A percentile compares a stretch with the other conserved stretches of the same genome.
Evolutionary conservation across 345 rosid genomes (phyloP).

Genomic region (Citrus glauca): DNA sequence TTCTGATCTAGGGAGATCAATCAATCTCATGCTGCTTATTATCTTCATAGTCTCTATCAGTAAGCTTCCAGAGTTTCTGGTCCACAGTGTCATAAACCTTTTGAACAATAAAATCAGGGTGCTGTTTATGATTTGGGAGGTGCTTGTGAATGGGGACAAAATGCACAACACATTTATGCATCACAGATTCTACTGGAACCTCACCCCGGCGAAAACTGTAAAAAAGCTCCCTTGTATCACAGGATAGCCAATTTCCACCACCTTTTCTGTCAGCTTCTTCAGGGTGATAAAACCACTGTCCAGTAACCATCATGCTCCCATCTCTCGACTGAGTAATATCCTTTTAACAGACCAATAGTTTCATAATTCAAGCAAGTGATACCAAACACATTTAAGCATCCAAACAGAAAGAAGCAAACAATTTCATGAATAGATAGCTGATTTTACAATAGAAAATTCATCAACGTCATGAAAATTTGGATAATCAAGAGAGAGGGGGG

Average conservation of each 20-base stretch:
- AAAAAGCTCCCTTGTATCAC: slow-evolving; percentile 81
- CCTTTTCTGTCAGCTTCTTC: slow-evolving; percentile 93
- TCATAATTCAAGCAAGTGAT: slow-evolving; percentile 3
- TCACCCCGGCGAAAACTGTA: slow-evolving; percentile 93
- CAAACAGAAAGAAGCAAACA: neutral
- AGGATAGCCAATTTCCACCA: slow-evolving; percentile 86
- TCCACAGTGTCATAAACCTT: slow-evolving; percentile 71
- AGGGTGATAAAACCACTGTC: slow-evolving; percentile 99
- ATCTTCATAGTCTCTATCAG: slow-evolving; percentile 72
- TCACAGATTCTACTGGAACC: slow-evolving; percentile 93
- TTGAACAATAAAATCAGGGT: slow-evolving; percentile 89
- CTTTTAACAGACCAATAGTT: slow-evolving; percentile 31
- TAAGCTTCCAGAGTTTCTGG: slow-evolving; percentile 58
- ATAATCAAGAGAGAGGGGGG: too few species aligned
- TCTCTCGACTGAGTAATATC: slow-evolving; percentile 64
- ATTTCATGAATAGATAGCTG: neutral
- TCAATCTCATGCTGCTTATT: slow-evolving; percentile 65
- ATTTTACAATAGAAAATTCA: neutral
- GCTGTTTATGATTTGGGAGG: slow-evolving; percentile 63
- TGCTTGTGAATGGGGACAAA: slow-evolving; percentile 86
- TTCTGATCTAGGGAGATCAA: slow-evolving; percentile 71
- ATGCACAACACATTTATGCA: slow-evolving; percentile 95
- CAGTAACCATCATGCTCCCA: slow-evolving; percentile 73
- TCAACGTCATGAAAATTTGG: neutral
- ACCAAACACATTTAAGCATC: neutral